Evolutionary conservation across 177 flowering plant genomes (phyloP).

Genomic region (Vitis hybrid): DNA sequence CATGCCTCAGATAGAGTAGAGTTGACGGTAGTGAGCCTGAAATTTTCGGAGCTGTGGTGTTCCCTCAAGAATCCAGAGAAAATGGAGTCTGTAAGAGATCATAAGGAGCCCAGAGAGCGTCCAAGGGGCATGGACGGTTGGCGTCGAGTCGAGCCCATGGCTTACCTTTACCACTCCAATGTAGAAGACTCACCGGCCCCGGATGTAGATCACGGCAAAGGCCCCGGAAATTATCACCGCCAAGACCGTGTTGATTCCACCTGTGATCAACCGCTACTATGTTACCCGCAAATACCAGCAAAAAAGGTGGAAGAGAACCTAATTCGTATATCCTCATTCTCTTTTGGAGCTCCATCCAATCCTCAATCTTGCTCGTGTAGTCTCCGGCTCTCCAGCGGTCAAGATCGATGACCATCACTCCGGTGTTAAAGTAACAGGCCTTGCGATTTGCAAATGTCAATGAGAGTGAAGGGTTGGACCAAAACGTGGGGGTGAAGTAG

Average conservation of each 20-base stretch:
- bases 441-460: constrained; percentile 61
- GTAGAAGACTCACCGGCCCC: constrained; percentile 79
- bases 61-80: constrained; percentile 52
- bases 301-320: constrained; percentile 88
- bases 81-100: constrained; percentile 77
- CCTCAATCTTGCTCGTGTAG: constrained; percentile 75
- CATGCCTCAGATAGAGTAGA: constrained; percentile 3
- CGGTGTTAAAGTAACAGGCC: constrained; percentile 86
- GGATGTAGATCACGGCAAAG: constrained; percentile 83
- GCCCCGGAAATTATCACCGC: constrained; percentile 81
- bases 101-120: constrained; percentile 94
- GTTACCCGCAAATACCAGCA: constrained; percentile 84
- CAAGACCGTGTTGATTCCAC: constrained; percentile 97
- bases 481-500: constrained; percentile 85
- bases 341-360: constrained; percentile 98
- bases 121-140: constrained; percentile 81
- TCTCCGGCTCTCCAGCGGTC: constrained; percentile 75
- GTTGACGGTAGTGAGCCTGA: neutral
- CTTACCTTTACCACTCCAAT: constrained; percentile 85
- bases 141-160: constrained; percentile 63
- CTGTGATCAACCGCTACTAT: constrained; percentile 84
- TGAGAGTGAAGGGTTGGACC: constrained; percentile 83
- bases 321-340: constrained; percentile 89
- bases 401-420: constrained; percentile 93
- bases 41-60: neutral